phyloP scores from a whole-genome alignment of 495 filamentous ascomycete species.

The Hypoxylon lenormandii region DNA sequence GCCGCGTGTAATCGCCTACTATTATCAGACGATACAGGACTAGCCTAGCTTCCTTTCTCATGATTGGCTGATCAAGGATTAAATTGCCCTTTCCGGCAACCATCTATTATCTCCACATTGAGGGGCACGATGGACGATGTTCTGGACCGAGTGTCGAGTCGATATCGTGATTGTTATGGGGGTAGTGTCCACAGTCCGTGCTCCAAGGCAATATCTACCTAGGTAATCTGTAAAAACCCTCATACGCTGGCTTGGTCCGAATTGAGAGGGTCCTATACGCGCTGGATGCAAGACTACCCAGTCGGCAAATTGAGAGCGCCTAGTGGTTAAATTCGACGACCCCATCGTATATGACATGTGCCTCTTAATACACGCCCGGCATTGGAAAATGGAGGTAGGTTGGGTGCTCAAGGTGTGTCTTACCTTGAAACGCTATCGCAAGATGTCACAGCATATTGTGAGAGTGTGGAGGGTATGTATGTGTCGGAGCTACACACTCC shows the following conservation, averaged over 20 bases:
- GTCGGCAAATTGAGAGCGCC: constrained; percentile 18
- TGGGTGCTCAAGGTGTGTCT: constrained; percentile 17
- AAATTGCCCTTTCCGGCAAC: constrained; percentile 45
- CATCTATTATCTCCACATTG: constrained; percentile 17
- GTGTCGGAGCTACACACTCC: constrained; percentile 36
- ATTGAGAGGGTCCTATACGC: constrained; percentile 6
- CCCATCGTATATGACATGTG: constrained; percentile 23
- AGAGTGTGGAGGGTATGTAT: not conserved
- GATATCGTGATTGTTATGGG: constrained; percentile 19
- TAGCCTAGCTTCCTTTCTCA: constrained; percentile 5
- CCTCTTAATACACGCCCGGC: constrained; percentile 1
- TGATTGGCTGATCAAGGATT: constrained; percentile 29
- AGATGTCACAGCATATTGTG: constrained; percentile 22
- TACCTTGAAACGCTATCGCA: constrained; percentile 10
- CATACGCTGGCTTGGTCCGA: constrained; percentile 10
- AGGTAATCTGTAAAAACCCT: constrained; percentile 12
- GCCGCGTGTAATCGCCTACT: constrained; percentile 19
- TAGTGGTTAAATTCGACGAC: constrained; percentile 22
- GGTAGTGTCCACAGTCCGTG: constrained; percentile 19
- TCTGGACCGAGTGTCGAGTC: constrained; percentile 33
- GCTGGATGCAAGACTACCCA: constrained; percentile 13
- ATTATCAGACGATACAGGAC: constrained; percentile 22
- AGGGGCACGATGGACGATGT: constrained; percentile 6
- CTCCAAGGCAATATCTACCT: constrained; percentile 21
- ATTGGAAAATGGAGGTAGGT: not conserved